Conservation (phyloP, 1,139 yeast species). For the Hyphopichia pseudoburtonii region DNA sequence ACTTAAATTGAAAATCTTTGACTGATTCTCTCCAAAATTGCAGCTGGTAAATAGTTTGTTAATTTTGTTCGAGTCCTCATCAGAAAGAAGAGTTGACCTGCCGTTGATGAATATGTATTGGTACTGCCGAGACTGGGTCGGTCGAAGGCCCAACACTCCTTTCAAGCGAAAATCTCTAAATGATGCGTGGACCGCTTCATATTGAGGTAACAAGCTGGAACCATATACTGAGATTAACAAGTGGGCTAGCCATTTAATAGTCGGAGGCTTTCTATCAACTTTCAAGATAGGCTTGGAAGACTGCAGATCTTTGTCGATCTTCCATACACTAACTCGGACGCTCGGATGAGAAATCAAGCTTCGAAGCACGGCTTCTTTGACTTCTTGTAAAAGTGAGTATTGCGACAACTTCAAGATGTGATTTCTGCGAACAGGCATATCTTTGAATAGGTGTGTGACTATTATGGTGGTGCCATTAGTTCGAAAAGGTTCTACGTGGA, state of each 20-base stretch:
- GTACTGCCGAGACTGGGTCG: constrained; percentile 31
- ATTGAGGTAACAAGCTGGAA: constrained; percentile 10
- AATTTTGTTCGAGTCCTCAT: constrained; percentile 23
- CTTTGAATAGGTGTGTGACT: constrained; percentile 50
- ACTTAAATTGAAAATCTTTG: not conserved
- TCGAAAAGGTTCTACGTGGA: not conserved
- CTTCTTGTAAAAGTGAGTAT: constrained; percentile 21
- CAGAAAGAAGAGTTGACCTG: constrained; percentile 23
- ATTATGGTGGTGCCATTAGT: constrained; percentile 52
- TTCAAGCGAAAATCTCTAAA: constrained; percentile 23
- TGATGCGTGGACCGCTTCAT: constrained; percentile 18
- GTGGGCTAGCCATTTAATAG: not conserved
- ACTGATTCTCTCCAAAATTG: not conserved
- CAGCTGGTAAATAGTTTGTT: constrained; percentile 22
- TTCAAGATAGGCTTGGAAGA: not conserved
- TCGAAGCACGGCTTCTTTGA: constrained; percentile 36
- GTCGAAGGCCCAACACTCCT: constrained; percentile 28
- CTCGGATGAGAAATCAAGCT: constrained; percentile 27
- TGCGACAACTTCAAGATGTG: constrained; percentile 22
- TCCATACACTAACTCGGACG: constrained; percentile 10
- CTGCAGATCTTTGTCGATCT: not conserved
- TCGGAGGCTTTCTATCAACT: not conserved
- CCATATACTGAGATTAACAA: constrained; percentile 21
- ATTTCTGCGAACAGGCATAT: constrained; percentile 57
- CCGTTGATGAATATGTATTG: constrained; percentile 53